Evolutionary conservation across 805 yeast genomes (phyloP).

Genomic region (Lipomyces sp.): DNA sequence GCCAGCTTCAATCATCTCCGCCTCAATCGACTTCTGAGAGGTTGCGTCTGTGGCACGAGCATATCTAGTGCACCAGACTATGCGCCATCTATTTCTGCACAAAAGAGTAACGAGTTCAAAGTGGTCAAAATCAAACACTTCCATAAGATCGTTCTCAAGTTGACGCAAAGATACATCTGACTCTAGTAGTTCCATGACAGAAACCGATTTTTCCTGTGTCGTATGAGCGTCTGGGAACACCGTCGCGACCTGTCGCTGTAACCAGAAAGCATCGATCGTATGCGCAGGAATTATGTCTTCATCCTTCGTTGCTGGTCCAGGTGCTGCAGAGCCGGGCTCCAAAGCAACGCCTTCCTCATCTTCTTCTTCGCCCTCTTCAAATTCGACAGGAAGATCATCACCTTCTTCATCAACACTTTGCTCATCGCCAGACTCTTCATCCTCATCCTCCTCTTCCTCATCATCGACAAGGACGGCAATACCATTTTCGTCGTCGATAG

Average conservation of each 20-base stretch:
- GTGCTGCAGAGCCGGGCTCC: constrained; percentile 14
- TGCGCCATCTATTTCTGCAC: constrained; percentile 55
- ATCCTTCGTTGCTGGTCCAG: constrained; percentile 12
- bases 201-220: constrained; percentile 50
- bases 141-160: constrained; percentile 60
- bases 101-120: constrained; percentile 56
- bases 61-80: constrained; percentile 62
- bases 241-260: constrained; percentile 56
- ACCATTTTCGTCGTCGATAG: constrained; percentile 50
- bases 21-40: constrained; percentile 47
- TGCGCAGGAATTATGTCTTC: constrained; percentile 45
- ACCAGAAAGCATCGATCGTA: constrained; percentile 57
- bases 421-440: constrained; percentile 42
- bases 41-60: constrained; percentile 48
- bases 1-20: constrained; percentile 54
- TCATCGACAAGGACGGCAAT: constrained; percentile 53
- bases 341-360: constrained; percentile 36
- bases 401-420: constrained; percentile 43
- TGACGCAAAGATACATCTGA: constrained; percentile 49
- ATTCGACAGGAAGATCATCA: constrained; percentile 39
- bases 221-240: constrained; percentile 49
- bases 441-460: constrained; percentile 49
- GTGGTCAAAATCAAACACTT: constrained; percentile 56
- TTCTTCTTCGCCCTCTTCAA: constrained; percentile 42
- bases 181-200: constrained; percentile 51